Conservation (phyloP, 768 basidiomycete genomes). For the Agrocybe praecox region DNA sequence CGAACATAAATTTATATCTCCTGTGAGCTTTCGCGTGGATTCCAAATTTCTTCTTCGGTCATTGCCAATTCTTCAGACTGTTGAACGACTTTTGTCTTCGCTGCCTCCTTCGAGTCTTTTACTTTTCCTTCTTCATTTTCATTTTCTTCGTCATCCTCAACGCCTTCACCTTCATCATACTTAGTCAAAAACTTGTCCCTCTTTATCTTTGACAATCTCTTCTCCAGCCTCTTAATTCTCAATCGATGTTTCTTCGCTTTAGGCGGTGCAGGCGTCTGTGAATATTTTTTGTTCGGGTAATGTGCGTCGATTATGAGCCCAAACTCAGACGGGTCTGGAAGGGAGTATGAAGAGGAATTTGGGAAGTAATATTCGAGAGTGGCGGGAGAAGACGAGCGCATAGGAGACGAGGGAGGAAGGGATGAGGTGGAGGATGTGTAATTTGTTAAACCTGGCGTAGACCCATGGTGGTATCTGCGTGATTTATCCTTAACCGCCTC, state of each 20-base stretch:
- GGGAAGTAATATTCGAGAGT: not conserved
- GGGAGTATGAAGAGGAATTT: constrained; percentile 11
- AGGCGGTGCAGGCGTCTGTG: constrained; percentile 44
- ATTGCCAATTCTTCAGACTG: constrained; percentile 20
- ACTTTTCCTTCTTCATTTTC: not conserved
- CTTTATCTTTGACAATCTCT: constrained; percentile 30
- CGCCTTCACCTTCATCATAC: constrained; percentile 15
- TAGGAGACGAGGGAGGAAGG: constrained; percentile 19
- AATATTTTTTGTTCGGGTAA: constrained; percentile 30
- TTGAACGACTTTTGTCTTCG: not conserved
- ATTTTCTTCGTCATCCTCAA: not conserved
- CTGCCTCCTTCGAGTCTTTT: not conserved
- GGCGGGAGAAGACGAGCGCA: constrained; percentile 8
- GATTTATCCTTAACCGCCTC: constrained; percentile 10
- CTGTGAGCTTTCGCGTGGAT: no score
- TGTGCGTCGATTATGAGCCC: constrained; percentile 15
- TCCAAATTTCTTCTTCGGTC: constrained; percentile 26
- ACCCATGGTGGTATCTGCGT: constrained; percentile 2
- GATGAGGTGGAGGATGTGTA: constrained; percentile 8
- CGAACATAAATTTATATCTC: no score
- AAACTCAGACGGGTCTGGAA: constrained; percentile 10
- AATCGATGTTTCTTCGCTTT: constrained; percentile 37
- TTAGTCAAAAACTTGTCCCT: constrained; percentile 31
- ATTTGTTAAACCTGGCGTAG: constrained; percentile 23
- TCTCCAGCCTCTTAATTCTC: constrained; percentile 29